Percentiles rank a stretch among this genome's conserved stretches.
These are phyloP conservation scores for Mycena epipterygia DNA, from an alignment of 768 basidiomycete species.

Conservation along the genomic window DNA sequence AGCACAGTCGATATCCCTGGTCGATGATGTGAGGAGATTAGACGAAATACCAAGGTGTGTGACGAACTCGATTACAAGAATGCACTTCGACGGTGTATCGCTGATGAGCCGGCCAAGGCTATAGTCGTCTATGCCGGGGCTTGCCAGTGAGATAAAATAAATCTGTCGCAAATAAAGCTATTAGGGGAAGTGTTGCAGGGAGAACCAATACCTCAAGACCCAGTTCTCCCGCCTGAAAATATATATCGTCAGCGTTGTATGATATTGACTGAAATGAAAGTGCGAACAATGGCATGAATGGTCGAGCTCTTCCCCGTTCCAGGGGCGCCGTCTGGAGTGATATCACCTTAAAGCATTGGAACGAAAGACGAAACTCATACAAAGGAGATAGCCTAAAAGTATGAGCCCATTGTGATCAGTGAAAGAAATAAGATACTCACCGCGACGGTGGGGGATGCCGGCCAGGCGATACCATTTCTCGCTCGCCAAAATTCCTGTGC, in stretches of 20 bases:
- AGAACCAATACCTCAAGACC: constrained; percentile 16
- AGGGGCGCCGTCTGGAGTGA: constrained; percentile 8
- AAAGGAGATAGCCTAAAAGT: constrained; percentile 6
- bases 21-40: too few species aligned
- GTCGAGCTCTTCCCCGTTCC: constrained; percentile 32
- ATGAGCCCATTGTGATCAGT: background rate
- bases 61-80: constrained; percentile 27
- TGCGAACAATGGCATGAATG: constrained; percentile 10
- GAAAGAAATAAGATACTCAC: constrained; percentile 1
- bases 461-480: constrained; percentile 25
- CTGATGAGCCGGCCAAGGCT: constrained; percentile 16
- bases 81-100: constrained; percentile 16
- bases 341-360: background rate
- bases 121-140: constrained; percentile 22
- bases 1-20: constrained; percentile 27
- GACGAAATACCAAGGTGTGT: background rate
- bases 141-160: constrained; percentile 24
- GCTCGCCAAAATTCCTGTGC: constrained; percentile 21
- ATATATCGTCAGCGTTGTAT: background rate
- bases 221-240: constrained; percentile 19
- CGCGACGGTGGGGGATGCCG: constrained; percentile 26
- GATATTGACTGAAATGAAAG: background rate
- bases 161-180: background rate
- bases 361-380: background rate
- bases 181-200: background rate